Percentiles rank a stretch among this genome's conserved stretches.
phyloP scores from a whole-genome alignment of 257 asterid species.

The Paulownia fortunei region DNA sequence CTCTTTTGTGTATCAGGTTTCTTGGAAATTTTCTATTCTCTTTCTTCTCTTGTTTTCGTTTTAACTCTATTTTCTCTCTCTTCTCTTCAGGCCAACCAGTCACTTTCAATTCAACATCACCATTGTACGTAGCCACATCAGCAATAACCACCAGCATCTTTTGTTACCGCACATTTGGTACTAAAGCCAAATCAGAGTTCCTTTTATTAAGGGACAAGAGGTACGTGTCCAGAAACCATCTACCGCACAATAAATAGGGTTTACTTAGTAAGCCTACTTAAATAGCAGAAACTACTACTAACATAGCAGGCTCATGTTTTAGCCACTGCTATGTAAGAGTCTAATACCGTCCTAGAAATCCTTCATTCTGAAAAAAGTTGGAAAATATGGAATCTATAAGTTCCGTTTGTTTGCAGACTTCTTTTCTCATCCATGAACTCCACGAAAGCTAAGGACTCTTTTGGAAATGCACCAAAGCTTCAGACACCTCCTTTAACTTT shows the following conservation, averaged over 20 bases:
- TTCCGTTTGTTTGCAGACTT: not conserved
- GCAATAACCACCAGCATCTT: not conserved
- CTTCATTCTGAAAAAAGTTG: not conserved
- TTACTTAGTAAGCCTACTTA: not conserved
- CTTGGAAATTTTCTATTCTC: not conserved
- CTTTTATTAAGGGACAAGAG: not conserved
- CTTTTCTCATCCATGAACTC: not conserved
- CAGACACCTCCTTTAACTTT: not conserved
- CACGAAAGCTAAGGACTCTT: not conserved
- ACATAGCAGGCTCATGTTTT: not conserved
- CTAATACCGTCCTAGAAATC: not conserved
- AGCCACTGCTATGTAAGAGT: not conserved
- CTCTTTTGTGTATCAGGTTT: not conserved
- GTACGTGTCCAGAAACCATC: not conserved
- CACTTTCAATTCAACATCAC: not conserved
- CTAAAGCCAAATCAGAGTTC: not conserved
- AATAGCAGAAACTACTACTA: not conserved
- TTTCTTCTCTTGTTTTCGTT: not conserved
- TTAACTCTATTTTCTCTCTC: not conserved
- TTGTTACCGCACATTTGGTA: not conserved
- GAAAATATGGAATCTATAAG: not conserved
- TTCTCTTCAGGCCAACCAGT: not conserved
- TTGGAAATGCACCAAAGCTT: not conserved
- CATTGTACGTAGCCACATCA: not conserved
- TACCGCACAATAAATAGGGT: not conserved